Evolutionary conservation across 306 rosid species (phyloP).

Genomic region (Trifolium dubium): DNA sequence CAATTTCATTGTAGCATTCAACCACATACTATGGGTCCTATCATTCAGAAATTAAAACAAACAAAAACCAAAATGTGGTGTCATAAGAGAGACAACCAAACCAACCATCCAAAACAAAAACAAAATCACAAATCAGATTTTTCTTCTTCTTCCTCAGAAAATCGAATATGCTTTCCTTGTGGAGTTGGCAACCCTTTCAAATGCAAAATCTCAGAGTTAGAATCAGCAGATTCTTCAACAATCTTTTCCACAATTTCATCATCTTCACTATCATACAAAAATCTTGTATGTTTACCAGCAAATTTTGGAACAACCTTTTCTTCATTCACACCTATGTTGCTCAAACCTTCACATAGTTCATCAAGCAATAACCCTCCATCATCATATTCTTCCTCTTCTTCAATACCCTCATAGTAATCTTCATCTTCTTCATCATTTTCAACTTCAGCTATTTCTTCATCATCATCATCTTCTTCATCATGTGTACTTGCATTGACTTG

Average conservation of each 20-base stretch:
- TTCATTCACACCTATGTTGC: conserved; percentile 67
- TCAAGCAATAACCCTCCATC: conserved; percentile 50
- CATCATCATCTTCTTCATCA: conserved; percentile 69
- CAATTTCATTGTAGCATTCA: conserved; percentile 25
- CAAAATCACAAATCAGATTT: conserved; percentile 19
- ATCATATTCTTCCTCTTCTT: conserved; percentile 40
- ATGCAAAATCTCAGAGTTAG: conserved; percentile 49
- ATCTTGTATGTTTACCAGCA: conserved; percentile 79
- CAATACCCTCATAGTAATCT: conserved; percentile 38
- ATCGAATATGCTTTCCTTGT: conserved; percentile 85
- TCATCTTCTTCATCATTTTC: conserved; percentile 19
- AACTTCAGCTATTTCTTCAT: conserved; percentile 42
- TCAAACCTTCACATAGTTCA: conserved; percentile 72
- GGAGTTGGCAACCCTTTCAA: conserved; percentile 91
- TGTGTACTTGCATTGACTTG: conserved; percentile 78
- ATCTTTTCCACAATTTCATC: conserved; percentile 73
- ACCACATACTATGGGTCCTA: conserved; percentile 31
- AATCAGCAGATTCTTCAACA: conserved; percentile 28
- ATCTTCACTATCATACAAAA: conserved; percentile 80
- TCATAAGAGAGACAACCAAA: conserved; percentile 47
- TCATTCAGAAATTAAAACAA: not conserved
- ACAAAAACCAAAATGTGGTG: conserved; percentile 38
- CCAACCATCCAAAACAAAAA: not conserved
- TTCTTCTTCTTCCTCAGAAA: conserved; percentile 56
- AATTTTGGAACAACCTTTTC: conserved; percentile 54